Evolutionary conservation across 306 rosid genomes (phyloP), one percentile per base, ranked within the genome.

Genomic region (Herpetospermum pedunculosum): DNA sequence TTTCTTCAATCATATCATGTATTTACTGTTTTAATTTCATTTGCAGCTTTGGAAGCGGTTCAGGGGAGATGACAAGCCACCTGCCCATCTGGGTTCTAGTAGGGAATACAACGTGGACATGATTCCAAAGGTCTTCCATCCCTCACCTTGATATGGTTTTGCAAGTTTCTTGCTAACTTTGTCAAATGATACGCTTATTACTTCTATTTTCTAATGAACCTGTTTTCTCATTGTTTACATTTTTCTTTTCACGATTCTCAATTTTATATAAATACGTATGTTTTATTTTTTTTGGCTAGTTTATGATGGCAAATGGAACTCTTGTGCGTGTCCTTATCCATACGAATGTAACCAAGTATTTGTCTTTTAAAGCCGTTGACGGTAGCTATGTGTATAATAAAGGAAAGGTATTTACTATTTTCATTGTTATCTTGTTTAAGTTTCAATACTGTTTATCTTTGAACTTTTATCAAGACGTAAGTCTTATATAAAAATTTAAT

Each of bases 221-320:
- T 34, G 7, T 8, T 70, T n/a, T 8, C 57, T 46, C 21, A 4
- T 69, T 68, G 7, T 69, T 44, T 44, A 69, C 30, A 0, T 25
- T 41, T 43, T 14, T 11, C 19, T 13, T 62, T 62, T 69, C 73
- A 13, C 21, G 7, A 3, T 69, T 41, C 40, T 14, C 41, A 18
- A 43, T 23, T 29, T 69, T 69, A 67, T 25, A 25, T 29, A 28
- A 25, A 25, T 43, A 19, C 37, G 2, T 21, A 41, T 67, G 5
- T 44, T 1, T 46, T 15, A 0, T 23, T 26, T 65, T 30, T 13
- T 32, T 55, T 57, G 68, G 65, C 32, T 83, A 95, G 99, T 95
- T 91, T 78, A 95, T 91, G 91, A 95, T 95, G 99, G 99, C 97
- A 26, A 95, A 95, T 81, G 99, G 97, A 29, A 88, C 83, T 73